phyloP scores from a whole-genome alignment of 192 early-diverging fungal species.

The Spizellomyces punctatus region DNA sequence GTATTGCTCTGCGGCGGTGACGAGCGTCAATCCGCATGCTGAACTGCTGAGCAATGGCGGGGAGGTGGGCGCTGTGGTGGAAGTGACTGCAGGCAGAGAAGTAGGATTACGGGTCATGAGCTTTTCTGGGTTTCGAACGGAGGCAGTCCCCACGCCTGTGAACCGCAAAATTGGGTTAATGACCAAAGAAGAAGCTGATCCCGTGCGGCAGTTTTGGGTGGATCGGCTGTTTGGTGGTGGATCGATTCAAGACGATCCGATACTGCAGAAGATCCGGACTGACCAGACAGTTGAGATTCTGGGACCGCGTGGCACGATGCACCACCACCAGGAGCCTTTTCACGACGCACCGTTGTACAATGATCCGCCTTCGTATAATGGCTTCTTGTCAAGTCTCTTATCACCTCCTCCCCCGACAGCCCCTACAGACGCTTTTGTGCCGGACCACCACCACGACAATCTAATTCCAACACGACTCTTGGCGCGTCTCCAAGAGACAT shows the following conservation, averaged over 20 bases:
- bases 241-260: not conserved
- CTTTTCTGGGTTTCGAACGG: not conserved
- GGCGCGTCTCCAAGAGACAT: not conserved
- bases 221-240: not conserved
- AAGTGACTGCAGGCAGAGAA: not conserved
- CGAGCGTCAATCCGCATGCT: slow-evolving; percentile 11
- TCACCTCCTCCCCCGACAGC: not conserved
- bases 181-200: not conserved
- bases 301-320: not conserved
- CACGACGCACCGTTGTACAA: not conserved
- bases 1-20: slow-evolving; percentile 24
- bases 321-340: not conserved
- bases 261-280: not conserved
- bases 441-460: not conserved
- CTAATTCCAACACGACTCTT: not conserved
- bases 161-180: not conserved
- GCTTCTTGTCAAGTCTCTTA: not conserved
- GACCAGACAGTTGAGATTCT: not conserved
- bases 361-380: not conserved
- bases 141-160: not conserved
- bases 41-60: not conserved
- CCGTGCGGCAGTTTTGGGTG: slow-evolving; percentile 1
- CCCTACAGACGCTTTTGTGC: not conserved
- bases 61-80: slow-evolving; percentile 1
- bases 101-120: slow-evolving; percentile 1